Evolutionary conservation across 345 rosid species (phyloP).

Genomic region (Populus simonii): DNA sequence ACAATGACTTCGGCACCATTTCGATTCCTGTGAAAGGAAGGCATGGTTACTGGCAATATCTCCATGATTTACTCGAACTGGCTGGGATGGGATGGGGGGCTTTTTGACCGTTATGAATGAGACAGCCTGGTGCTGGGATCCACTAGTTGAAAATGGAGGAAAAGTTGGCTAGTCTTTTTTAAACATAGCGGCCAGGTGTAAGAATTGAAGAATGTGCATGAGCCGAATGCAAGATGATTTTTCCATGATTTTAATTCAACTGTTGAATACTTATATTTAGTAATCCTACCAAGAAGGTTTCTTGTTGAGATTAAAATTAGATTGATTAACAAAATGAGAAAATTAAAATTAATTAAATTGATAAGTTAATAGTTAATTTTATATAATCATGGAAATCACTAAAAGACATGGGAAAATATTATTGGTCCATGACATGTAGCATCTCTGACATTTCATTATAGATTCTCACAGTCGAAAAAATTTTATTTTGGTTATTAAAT

Average conservation of each 20-base stretch:
- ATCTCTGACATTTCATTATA: too few relatives aligned
- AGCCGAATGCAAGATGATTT: not conserved
- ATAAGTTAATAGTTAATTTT: too few relatives aligned
- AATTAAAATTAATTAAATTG: too few relatives aligned
- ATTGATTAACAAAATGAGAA: too few relatives aligned
- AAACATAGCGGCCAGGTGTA: constrained; percentile 7
- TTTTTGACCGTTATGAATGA: constrained; percentile 7
- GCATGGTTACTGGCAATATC: not conserved
- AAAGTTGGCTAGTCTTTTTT: constrained; percentile 7
- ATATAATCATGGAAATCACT: too few relatives aligned
- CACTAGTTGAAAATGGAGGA: constrained; percentile 12
- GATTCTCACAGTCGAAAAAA: too few relatives aligned
- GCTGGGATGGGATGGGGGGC: not conserved
- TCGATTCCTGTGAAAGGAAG: not conserved
- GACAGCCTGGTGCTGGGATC: constrained; percentile 13
- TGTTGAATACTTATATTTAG: not conserved
- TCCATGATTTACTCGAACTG: constrained; percentile 15
- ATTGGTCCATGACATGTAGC: too few relatives aligned
- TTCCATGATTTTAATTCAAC: not conserved
- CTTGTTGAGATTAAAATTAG: too few relatives aligned
- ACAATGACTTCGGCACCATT: not conserved
- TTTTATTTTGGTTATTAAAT: too few relatives aligned
- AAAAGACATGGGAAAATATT: too few relatives aligned
- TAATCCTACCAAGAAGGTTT: too few relatives aligned
- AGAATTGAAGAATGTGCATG: not conserved